Evolutionary conservation across 495 filamentous ascomycete species (phyloP).

Genomic region (Trypethelium eluteriae): DNA sequence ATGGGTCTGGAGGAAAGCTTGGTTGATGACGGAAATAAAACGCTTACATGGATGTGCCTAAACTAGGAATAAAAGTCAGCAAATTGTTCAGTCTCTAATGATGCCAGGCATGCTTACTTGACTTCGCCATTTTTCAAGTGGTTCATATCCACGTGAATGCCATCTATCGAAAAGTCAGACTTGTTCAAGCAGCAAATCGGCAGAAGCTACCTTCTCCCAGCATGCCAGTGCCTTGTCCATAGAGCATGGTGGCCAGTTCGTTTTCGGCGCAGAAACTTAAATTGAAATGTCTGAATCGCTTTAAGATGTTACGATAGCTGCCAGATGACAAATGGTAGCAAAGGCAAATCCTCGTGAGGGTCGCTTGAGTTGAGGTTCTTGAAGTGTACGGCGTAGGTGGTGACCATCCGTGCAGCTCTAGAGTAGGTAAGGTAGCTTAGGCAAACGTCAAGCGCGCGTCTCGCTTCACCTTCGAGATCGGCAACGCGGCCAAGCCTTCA

Average conservation of each 20-base stretch:
- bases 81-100: constrained; percentile 18
- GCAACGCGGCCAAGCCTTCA: not conserved
- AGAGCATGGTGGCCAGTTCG: not conserved
- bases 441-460: constrained; percentile 12
- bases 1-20: not conserved
- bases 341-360: not conserved
- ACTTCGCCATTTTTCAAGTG: constrained; percentile 80
- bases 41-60: constrained; percentile 95
- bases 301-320: no score
- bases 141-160: constrained; percentile 97
- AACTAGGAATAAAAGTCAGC: constrained; percentile 41
- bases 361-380: not conserved
- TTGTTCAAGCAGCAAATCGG: constrained; percentile 13
- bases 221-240: constrained; percentile 32
- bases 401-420: not conserved
- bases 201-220: constrained; percentile 35
- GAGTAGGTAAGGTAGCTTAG: not conserved
- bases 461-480: not conserved
- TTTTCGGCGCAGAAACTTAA: not conserved
- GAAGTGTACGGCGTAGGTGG: not conserved
- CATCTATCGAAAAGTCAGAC: constrained; percentile 56
- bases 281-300: no score
- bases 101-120: constrained; percentile 58
- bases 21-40: constrained; percentile 16
- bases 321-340: not conserved